A percentile compares a stretch with the other conserved stretches of the same genome.
phyloP scores from a whole-genome alignment of 768 basidiomycete genomes.

The Hypholoma sublateritium region DNA sequence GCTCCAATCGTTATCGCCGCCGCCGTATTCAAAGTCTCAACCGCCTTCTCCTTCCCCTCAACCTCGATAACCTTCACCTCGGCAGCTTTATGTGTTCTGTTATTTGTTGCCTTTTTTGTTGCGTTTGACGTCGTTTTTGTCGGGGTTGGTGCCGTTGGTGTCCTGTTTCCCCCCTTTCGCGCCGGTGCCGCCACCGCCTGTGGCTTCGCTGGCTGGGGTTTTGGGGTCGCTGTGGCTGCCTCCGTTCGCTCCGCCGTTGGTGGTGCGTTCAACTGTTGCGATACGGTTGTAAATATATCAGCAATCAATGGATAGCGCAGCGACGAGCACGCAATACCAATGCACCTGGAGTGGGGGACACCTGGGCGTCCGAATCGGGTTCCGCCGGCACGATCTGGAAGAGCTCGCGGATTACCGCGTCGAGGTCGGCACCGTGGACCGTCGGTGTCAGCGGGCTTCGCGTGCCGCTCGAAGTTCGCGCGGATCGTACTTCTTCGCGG shows the following conservation, averaged over 20 bases:
- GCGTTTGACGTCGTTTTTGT: slow-evolving; percentile 10
- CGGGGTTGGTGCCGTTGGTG: not conserved
- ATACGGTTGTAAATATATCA: slow-evolving; percentile 12
- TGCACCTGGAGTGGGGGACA: slow-evolving; percentile 29
- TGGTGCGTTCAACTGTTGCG: not conserved
- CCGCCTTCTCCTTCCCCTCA: not conserved
- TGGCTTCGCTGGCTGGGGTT: slow-evolving; percentile 4
- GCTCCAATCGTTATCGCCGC: not conserved
- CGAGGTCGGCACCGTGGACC: slow-evolving; percentile 29
- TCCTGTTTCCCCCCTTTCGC: not conserved
- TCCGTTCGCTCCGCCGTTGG: slow-evolving; percentile 2
- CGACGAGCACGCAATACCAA: slow-evolving; percentile 24
- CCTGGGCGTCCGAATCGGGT: not conserved
- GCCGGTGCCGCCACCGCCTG: slow-evolving; percentile 6
- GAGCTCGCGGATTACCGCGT: slow-evolving; percentile 32
- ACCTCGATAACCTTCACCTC: not conserved
- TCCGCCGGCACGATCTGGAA: slow-evolving; percentile 13
- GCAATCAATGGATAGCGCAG: slow-evolving; percentile 9
- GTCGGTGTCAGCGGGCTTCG: slow-evolving; percentile 36
- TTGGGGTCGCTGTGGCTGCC: slow-evolving; percentile 11
- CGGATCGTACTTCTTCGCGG: slow-evolving; percentile 47
- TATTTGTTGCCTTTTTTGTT: slow-evolving; percentile 6
- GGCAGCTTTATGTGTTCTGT: not conserved
- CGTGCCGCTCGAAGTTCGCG: slow-evolving; percentile 26
- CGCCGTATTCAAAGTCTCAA: not conserved